Base-by-base conservation (phyloP, 2,329 filamentous ascomycete species). In the Aspergillus alliaceus region DNA sequence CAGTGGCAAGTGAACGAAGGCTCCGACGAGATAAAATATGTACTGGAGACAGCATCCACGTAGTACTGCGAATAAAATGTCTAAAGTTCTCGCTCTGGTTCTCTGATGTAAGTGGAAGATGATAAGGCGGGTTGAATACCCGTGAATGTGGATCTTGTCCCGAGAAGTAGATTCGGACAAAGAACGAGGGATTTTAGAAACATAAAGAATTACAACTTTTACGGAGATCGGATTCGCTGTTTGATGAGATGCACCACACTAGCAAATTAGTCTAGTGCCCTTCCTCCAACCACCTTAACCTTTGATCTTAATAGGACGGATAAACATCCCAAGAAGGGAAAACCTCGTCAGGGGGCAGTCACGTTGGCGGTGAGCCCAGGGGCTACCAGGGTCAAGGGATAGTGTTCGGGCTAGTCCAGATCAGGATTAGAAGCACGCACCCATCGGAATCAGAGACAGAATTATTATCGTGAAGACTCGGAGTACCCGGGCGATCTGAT, bases 1-100 rank as follows among this genome's bases (percentile, higher is more conserved):
- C 53, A 44, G 56, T 64, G 60, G 62, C 63, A 62, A 59, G 56
- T 44, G 51, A 58, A 52, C 42, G 63, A 69, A 68, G 57, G 56
- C 51, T 65, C 64, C 65, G 66, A 59, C 39, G 46, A 60, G 57
- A 58, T 48, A 63, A 56, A 57, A 59, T 47, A 44, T 51, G 61
- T 59, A 27, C 27, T 64, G 39, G 63, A 56, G 49, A 63, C 40
- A n/a, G 51, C 63, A 55, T 69, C 64, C 58, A 65, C 58, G 49
- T 29, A 46, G 39, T 25, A 31, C 37, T 47, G n/a, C 31, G 31
- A 54, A 54, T 39, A 20, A 42, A 42, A 54, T 15, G 31, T 4
- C 15, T 15, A 29, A 18, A 51, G 31, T 49, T 27, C 25, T 44
- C 20, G 20, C 8, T 27, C 48, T 56, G 61, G 58, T 54, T 56